Evolutionary conservation across 139 green algal species (phyloP).

Genomic region (Ettlia oleoabundans): DNA sequence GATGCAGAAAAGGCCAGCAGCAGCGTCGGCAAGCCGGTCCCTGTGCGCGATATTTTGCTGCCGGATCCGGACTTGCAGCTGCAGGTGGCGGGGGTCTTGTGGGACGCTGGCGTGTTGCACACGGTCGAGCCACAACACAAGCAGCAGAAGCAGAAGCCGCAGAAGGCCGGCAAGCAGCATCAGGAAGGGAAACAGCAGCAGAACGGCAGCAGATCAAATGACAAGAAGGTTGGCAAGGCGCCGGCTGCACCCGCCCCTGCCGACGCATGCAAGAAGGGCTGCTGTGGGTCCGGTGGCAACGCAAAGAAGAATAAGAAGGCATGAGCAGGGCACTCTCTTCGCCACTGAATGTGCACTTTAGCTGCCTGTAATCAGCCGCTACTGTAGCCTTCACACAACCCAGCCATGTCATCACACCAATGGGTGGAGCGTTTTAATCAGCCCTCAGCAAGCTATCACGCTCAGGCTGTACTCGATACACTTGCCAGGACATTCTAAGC

Average conservation of each 20-base stretch:
- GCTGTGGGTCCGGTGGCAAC: too few relatives aligned
- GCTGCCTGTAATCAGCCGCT: too few relatives aligned
- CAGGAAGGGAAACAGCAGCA: neutral
- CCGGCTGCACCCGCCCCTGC: neutral
- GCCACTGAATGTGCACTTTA: too few relatives aligned
- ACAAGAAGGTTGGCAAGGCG: too few relatives aligned
- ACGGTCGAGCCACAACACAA: neutral
- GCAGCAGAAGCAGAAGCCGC: neutral
- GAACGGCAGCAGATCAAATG: neutral
- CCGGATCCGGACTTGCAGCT: slow-evolving; percentile 19
- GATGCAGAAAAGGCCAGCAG: neutral
- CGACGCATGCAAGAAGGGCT: neutral
- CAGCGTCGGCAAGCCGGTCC: neutral
- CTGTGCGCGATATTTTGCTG: slow-evolving; percentile 17
- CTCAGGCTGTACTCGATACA: too few relatives aligned
- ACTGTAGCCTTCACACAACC: too few relatives aligned
- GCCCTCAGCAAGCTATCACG: too few relatives aligned
- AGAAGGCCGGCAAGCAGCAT: neutral
- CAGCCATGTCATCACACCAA: too few relatives aligned
- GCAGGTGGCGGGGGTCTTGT: slow-evolving; percentile 7
- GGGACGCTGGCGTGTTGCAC: slow-evolving; percentile 8
- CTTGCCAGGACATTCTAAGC: too few relatives aligned
- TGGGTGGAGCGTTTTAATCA: too few relatives aligned
- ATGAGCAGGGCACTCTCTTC: too few relatives aligned
- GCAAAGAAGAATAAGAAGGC: slow-evolving; percentile 1